Base-by-base conservation (phyloP, 2,329 filamentous ascomycete genomes). In the Ceratocystis ficicola region DNA sequence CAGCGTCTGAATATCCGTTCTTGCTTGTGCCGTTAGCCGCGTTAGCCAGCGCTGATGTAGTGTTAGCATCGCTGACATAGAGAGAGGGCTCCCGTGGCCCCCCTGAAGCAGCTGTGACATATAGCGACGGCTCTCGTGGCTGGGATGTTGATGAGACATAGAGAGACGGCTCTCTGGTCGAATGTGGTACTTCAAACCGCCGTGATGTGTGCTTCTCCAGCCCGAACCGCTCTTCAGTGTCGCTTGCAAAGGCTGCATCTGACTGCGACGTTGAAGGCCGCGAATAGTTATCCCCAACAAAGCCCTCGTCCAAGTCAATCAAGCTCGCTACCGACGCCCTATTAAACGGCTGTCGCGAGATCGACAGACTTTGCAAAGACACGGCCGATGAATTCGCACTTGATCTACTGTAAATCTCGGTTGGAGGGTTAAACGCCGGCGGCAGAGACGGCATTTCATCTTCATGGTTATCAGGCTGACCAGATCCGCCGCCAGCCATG, bases 251-350 rank as follows among this genome's bases (percentile, higher is more conserved):
- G 20, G 63, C 65, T 12, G 65, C 30, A 46, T 70, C 22, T 73
- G 68, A 62, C 71, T 68, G 64, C 30, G 66, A 63, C 20, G 66
- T 68, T 17, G 66, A 68, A 10, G 66, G 66, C 44, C 66, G 64
- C 41, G 66, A 66, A 32, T 68, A 65, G 28, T 55, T 28, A n/a
- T 66, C 66, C n/a, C 64, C 64, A 10, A 46, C 62, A n/a, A 64
- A 64, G 44, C 66, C 72, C 57, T 73, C 73, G 68, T 75, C 74
- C 17, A 75, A 71, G 62, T 75, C 74, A 65, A 75, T 75, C 63
- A 76, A 69, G 57, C 73, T 75, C 66, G 72, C 71, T 25, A 75
- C 70, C 10, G 75, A 76, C 17, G 71, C 70, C 41, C 74, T 73
- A 67, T 76, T 73, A 66, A 74, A 69, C 3, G 64, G 36, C 10